Evolutionary conservation across 768 basidiomycete genomes (phyloP).

Genomic region (Gymnopilus dilepis): DNA sequence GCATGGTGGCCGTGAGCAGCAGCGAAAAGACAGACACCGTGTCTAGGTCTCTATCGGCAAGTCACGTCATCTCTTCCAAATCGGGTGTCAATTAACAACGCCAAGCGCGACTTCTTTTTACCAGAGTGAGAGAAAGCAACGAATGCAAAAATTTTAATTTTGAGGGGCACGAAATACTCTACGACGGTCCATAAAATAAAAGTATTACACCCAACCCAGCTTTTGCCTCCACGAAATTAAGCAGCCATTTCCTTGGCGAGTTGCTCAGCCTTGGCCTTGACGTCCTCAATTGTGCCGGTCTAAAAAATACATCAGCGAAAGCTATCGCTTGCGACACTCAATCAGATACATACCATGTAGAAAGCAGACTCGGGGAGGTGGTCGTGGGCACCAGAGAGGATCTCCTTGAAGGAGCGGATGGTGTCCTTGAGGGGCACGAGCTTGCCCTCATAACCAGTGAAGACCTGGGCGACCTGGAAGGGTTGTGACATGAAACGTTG

Average conservation of each 20-base stretch:
- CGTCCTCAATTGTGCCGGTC: conserved; percentile 95
- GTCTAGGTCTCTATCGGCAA: conserved; percentile 5
- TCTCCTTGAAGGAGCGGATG: conserved; percentile 96
- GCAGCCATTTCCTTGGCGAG: conserved; percentile 91
- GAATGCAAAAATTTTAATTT: conserved; percentile 26
- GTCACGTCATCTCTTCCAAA: conserved; percentile 2
- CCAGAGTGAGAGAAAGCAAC: too few species aligned
- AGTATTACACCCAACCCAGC: conserved; percentile 19
- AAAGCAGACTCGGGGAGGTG: conserved; percentile 93
- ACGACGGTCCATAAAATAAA: conserved; percentile 21
- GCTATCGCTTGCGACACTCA: not conserved
- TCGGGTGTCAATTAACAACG: not conserved
- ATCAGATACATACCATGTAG: conserved; percentile 75
- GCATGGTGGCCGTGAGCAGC: conserved; percentile 28
- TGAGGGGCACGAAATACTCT: conserved; percentile 23
- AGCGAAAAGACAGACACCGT: not conserved
- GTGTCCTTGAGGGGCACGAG: conserved; percentile 97
- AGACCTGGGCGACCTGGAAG: conserved; percentile 99
- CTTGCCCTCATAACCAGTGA: conserved; percentile 99
- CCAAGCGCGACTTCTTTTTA: too few species aligned
- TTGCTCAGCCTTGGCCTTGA: conserved; percentile 96
- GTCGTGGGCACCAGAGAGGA: conserved; percentile 90
- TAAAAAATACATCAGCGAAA: conserved; percentile 23
- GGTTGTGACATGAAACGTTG: conserved; percentile 99
- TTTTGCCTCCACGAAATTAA: conserved; percentile 33